A percentile compares a stretch with the other conserved stretches of the same genome.
Evolutionary conservation across 1,284 basidiomycete species (phyloP).

Genomic region (Hemileia vastatrix): DNA sequence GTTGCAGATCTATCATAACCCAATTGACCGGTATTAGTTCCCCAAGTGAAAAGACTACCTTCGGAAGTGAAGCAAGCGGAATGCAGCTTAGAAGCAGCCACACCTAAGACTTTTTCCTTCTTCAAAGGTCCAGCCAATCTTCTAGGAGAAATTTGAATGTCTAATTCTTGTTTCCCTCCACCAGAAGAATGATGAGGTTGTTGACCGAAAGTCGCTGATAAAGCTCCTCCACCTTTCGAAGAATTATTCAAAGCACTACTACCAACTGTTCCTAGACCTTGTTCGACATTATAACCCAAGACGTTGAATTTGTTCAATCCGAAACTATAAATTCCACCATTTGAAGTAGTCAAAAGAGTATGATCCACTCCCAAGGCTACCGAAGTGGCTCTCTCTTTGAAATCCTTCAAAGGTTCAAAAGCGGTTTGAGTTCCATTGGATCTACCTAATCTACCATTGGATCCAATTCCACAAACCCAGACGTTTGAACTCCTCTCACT

Average conservation of each 20-base stretch:
- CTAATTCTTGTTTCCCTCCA: constrained; percentile 50
- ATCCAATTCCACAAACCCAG: constrained; percentile 74
- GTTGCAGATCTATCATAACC: constrained; percentile 52
- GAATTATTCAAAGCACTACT: constrained; percentile 31
- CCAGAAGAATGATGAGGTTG: no score
- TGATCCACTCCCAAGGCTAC: constrained; percentile 89
- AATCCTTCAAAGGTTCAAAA: constrained; percentile 53
- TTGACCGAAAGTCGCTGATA: no score
- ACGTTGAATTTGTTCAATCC: constrained; percentile 78
- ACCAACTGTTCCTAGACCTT: constrained; percentile 39
- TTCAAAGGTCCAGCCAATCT: constrained; percentile 67
- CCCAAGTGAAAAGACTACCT: constrained; percentile 91
- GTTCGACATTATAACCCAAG: constrained; percentile 77
- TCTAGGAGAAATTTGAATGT: constrained; percentile 65
- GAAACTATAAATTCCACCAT: constrained; percentile 80
- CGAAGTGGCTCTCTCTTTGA: constrained; percentile 51
- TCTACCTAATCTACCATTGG: constrained; percentile 57
- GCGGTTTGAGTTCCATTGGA: constrained; percentile 72
- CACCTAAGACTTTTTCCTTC: constrained; percentile 67
- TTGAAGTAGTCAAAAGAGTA: constrained; percentile 68
- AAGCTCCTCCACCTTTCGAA: no score
- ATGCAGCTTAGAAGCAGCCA: constrained; percentile 77
- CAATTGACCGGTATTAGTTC: constrained; percentile 85
- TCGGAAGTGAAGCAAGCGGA: constrained; percentile 78
- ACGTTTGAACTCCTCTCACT: no score